phyloP scores from a whole-genome alignment of 106 monocot genomes.

The Dioscorea zingiberensis region DNA sequence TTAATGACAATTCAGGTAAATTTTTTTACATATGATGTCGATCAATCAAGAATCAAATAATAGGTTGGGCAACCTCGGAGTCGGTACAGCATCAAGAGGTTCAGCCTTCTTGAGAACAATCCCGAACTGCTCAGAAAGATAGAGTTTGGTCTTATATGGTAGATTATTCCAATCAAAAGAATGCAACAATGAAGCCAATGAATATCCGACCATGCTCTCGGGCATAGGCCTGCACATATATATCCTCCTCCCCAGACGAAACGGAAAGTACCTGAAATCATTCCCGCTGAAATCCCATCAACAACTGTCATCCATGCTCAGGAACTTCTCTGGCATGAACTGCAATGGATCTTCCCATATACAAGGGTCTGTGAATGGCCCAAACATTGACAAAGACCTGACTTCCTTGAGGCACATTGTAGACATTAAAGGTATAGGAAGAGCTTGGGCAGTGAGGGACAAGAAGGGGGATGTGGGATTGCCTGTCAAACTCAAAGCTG shows the following conservation, averaged over 20 bases:
- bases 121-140: conserved; percentile 34
- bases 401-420: conserved; percentile 6
- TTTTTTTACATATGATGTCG: too few relatives aligned
- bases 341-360: conserved; percentile 15
- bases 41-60: too few relatives aligned
- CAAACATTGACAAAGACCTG: conserved; percentile 14
- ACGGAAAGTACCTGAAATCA: conserved; percentile 33
- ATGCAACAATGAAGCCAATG: conserved; percentile 39
- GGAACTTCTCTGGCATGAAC: conserved; percentile 24
- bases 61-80: conserved; percentile 2
- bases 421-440: background rate
- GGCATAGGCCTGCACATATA: conserved; percentile 35
- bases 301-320: background rate
- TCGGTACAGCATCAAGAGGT: conserved; percentile 30
- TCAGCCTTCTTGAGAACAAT: conserved; percentile 31
- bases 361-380: conserved; percentile 20
- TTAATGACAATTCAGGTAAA: too few relatives aligned
- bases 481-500: too few relatives aligned
- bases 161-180: conserved; percentile 56
- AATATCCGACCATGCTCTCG: conserved; percentile 13
- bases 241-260: conserved; percentile 45
- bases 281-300: background rate
- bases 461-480: conserved; percentile 10
- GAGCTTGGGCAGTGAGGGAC: conserved; percentile 9
- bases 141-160: conserved; percentile 17